Conservation (phyloP, 176 grass and related monocot genomes). For the Areca catechu region DNA sequence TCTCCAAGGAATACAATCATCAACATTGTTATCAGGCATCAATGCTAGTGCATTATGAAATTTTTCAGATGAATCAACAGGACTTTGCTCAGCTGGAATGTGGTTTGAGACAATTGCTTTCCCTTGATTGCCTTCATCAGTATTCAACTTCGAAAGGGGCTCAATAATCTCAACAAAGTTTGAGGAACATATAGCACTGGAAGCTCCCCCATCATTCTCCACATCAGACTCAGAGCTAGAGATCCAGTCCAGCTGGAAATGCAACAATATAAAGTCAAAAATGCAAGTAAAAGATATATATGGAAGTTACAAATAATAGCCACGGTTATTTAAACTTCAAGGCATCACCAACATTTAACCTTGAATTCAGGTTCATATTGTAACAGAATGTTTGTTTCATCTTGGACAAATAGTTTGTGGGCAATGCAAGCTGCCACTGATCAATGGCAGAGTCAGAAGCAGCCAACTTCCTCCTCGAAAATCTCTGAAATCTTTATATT, state of each 20-base stretch:
- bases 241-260: slow-evolving; percentile 39
- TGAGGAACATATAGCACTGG: slow-evolving; percentile 18
- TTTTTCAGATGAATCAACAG: slow-evolving; percentile 19
- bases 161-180: slow-evolving; percentile 23
- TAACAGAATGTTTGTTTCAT: too few species aligned
- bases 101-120: slow-evolving; percentile 27
- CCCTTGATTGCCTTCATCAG: slow-evolving; percentile 34
- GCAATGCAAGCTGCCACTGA: too few species aligned
- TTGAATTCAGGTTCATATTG: too few species aligned
- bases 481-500: too few species aligned
- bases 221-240: slow-evolving; percentile 60
- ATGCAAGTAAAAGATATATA: background rate
- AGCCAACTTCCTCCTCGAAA: too few species aligned
- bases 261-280: slow-evolving; percentile 9
- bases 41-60: slow-evolving; percentile 22
- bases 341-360: too few species aligned
- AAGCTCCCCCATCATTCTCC: slow-evolving; percentile 36
- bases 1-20: slow-evolving; percentile 48
- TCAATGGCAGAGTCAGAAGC: too few species aligned
- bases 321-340: too few species aligned
- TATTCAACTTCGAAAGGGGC: slow-evolving; percentile 48
- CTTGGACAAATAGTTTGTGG: too few species aligned
- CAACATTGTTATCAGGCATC: slow-evolving; percentile 19
- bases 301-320: too few species aligned
- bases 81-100: slow-evolving; percentile 9